Evolutionary conservation across 2,329 filamentous ascomycete species (phyloP).

Genomic region (Fusarium falciforme): DNA sequence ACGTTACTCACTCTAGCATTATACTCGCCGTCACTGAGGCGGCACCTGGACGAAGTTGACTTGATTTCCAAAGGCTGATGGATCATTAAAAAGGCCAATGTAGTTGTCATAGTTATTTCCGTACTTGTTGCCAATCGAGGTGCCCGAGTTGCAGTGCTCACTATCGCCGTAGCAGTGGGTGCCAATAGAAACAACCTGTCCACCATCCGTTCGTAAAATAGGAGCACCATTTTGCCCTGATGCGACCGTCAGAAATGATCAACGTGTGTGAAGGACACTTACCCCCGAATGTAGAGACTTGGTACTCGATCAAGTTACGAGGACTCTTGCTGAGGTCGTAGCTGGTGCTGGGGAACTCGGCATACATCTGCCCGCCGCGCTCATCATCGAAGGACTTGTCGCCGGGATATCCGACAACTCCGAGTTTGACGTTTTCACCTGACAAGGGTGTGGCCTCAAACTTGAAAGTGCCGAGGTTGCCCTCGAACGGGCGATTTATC

Average conservation of each 20-base stretch:
- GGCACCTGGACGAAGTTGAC: slow-evolving; percentile 7
- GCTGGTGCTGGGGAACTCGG: slow-evolving; percentile 38
- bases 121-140: slow-evolving; percentile 31
- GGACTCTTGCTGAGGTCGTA: slow-evolving; percentile 38
- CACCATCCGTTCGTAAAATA: slow-evolving; percentile 29
- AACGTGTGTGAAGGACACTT: not conserved
- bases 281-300: slow-evolving; percentile 45
- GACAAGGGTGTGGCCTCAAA: slow-evolving; percentile 29
- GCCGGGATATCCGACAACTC: slow-evolving; percentile 50
- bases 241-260: not conserved
- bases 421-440: slow-evolving; percentile 25
- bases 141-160: slow-evolving; percentile 41
- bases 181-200: slow-evolving; percentile 37
- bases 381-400: slow-evolving; percentile 40
- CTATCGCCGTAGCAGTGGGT: slow-evolving; percentile 44
- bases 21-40: not conserved
- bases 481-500: slow-evolving; percentile 38
- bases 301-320: slow-evolving; percentile 46
- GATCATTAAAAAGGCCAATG: slow-evolving; percentile 17
- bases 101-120: slow-evolving; percentile 40
- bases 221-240: slow-evolving; percentile 46
- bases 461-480: slow-evolving; percentile 36
- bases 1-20: not conserved
- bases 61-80: not conserved
- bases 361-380: slow-evolving; percentile 49